phyloP scores from a whole-genome alignment of 2,329 filamentous ascomycete species.

The Colletotrichum lupini region DNA sequence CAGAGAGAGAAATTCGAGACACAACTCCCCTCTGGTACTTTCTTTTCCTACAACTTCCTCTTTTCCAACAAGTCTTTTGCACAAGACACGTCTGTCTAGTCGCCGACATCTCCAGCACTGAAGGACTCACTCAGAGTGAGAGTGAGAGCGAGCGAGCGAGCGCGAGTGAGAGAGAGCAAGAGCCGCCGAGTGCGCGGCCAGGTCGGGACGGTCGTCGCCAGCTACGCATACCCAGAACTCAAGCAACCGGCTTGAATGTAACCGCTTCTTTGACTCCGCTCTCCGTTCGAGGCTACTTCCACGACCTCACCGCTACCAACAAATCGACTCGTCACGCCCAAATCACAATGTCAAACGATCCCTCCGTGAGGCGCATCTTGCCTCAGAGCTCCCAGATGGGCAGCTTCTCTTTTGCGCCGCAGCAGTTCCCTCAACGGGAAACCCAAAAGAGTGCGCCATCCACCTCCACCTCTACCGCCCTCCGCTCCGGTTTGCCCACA shows the following conservation, averaged over 20 bases:
- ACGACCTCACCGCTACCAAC: conserved; percentile 29
- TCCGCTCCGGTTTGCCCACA: not conserved
- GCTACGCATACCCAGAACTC: conserved; percentile 8
- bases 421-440: conserved; percentile 67
- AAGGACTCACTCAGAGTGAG: not conserved
- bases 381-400: conserved; percentile 78
- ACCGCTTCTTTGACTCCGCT: conserved; percentile 29
- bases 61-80: conserved; percentile 18
- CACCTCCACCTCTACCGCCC: conserved; percentile 8
- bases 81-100: conserved; percentile 12
- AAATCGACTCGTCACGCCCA: conserved; percentile 12
- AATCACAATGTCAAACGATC: conserved; percentile 70
- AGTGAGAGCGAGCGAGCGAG: not conserved
- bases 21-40: conserved; percentile 34
- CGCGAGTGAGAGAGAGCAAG: not conserved
- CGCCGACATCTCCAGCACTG: not conserved
- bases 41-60: conserved; percentile 31
- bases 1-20: conserved; percentile 36
- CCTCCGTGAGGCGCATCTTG: conserved; percentile 69
- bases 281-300: conserved; percentile 32
- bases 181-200: conserved; percentile 20
- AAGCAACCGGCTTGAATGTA: conserved; percentile 28
- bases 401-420: conserved; percentile 80
- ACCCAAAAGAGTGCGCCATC: conserved; percentile 82
- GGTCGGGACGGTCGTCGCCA: conserved; percentile 23